Evolutionary conservation across 129 eudicot species (phyloP), one percentile per base, ranked within the genome.

Genomic region (Silybum marianum): DNA sequence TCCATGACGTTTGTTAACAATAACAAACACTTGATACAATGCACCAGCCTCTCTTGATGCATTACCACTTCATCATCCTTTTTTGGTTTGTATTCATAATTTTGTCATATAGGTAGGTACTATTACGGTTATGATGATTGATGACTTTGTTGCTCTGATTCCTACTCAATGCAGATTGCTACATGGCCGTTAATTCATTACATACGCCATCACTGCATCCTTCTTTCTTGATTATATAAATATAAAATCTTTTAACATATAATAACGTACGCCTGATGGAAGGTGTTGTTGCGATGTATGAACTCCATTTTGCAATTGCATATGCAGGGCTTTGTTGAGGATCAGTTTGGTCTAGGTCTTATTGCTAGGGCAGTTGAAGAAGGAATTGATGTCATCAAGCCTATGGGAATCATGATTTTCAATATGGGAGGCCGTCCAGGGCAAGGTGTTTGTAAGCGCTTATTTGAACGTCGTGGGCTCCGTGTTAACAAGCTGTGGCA

Each of bases 351-450:
- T 76, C 69, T 95, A 62, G 99, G 99, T 51, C 82, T 95, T 10
- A 95, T 95, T 80, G 99, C 99, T 12, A 87, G 99, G 87, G 99
- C 99, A 58, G 97, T 95, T 77, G 99, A 95, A 88, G 99, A 95
- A 88, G 98, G 99, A 42, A 95, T 95, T 84, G 82, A 91, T 79
- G 95, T 93, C 30, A 92, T 95, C 46, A 95, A 95, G 85, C 99
- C 99, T 54, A 85, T 90, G 88, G 99, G 99, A 30, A 89, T 95
- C 74, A 92, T 95, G 99, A 93, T 95, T 54, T 95, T 95, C 80
- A 95, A 95, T 83, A 95, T 95, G 99, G 99, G 99, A 83, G 99
- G 99, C 66, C 92, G 99, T 76, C 99, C 99, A 48, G 99, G 99
- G 44, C 98, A 95, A 89, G 97, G 90, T 85, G 99, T 95, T 51